Evolutionary conservation across 2,329 filamentous ascomycete species (phyloP).

Genomic region (Truncatella angustata): DNA sequence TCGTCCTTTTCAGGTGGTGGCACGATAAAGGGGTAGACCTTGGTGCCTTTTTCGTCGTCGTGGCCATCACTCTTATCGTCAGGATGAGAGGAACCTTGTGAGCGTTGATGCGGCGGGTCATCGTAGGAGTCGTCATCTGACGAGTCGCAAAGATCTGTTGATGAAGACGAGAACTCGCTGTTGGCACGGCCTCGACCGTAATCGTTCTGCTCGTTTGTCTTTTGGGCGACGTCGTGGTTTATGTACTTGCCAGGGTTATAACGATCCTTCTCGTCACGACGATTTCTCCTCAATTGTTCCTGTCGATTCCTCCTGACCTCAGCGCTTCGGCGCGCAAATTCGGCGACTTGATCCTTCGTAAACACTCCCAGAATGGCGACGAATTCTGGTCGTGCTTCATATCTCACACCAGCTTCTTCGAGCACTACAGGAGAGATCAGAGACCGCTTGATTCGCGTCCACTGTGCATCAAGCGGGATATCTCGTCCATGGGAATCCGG

Average conservation of each 20-base stretch:
- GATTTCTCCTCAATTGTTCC: conserved; percentile 16
- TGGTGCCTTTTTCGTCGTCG: conserved; percentile 26
- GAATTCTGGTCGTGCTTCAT: conserved; percentile 59
- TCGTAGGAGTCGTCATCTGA: conserved; percentile 19
- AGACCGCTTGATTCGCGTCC: conserved; percentile 56
- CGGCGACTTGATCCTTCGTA: conserved; percentile 47
- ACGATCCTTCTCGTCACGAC: conserved; percentile 19
- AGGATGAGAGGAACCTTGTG: conserved; percentile 8
- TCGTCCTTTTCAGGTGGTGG: conserved; percentile 27
- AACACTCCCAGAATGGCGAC: conserved; percentile 59
- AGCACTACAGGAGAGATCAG: conserved; percentile 59
- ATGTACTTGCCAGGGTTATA: conserved; percentile 31
- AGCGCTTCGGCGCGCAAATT: conserved; percentile 48
- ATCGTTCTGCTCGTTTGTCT: conserved; percentile 10
- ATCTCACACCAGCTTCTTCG: conserved; percentile 52
- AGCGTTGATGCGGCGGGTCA: background rate
- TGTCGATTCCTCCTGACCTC: conserved; percentile 42
- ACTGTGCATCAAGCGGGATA: conserved; percentile 56
- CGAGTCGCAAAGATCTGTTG: conserved; percentile 25
- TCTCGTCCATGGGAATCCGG: conserved; percentile 57
- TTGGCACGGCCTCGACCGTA: conserved; percentile 19
- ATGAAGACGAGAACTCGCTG: conserved; percentile 21
- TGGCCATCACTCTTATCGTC: conserved; percentile 16
- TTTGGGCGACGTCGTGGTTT: conserved; percentile 25
- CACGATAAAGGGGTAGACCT: conserved; percentile 40